Conservation (phyloP, 495 filamentous ascomycete genomes). For the Friedmanniomyces simplex region DNA sequence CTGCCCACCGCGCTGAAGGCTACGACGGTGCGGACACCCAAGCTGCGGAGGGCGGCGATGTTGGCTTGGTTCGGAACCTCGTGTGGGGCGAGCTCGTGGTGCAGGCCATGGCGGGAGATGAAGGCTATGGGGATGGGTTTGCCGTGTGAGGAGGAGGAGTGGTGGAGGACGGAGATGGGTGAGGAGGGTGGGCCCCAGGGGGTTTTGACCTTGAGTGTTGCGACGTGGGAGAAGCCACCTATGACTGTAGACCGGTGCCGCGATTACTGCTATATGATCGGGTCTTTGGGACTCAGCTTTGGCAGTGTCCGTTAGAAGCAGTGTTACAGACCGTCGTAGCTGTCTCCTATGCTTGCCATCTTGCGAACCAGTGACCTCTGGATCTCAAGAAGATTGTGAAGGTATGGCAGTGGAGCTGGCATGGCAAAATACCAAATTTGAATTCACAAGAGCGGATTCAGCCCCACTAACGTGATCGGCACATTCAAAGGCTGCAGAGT, state of each 20-base stretch:
- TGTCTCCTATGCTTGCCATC: constrained; percentile 19
- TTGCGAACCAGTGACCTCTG: too few species aligned
- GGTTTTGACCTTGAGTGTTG: constrained; percentile 57
- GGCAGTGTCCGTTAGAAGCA: background rate
- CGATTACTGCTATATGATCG: constrained; percentile 89
- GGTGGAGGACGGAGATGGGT: constrained; percentile 80
- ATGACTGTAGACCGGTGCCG: constrained; percentile 76
- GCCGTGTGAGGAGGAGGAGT: constrained; percentile 49
- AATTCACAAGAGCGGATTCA: too few species aligned
- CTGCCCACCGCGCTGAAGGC: constrained; percentile 94
- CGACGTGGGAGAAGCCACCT: constrained; percentile 67
- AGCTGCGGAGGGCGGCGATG: constrained; percentile 79
- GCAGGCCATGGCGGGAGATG: constrained; percentile 76
- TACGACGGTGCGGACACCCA: constrained; percentile 83
- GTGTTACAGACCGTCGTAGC: constrained; percentile 13
- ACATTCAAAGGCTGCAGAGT: too few species aligned
- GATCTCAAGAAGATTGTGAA: too few species aligned
- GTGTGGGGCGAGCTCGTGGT: constrained; percentile 85
- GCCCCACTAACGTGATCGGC: background rate
- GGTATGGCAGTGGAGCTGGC: too few species aligned
- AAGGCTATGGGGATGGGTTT: constrained; percentile 71
- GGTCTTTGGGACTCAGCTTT: constrained; percentile 39
- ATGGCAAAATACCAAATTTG: too few species aligned
- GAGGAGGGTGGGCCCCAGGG: constrained; percentile 92
- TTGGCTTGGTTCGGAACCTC: constrained; percentile 88